A percentile compares a stretch with the other conserved stretches of the same genome.
Evolutionary conservation across 345 rosid species (phyloP).

Genomic region (Populus davidiana): DNA sequence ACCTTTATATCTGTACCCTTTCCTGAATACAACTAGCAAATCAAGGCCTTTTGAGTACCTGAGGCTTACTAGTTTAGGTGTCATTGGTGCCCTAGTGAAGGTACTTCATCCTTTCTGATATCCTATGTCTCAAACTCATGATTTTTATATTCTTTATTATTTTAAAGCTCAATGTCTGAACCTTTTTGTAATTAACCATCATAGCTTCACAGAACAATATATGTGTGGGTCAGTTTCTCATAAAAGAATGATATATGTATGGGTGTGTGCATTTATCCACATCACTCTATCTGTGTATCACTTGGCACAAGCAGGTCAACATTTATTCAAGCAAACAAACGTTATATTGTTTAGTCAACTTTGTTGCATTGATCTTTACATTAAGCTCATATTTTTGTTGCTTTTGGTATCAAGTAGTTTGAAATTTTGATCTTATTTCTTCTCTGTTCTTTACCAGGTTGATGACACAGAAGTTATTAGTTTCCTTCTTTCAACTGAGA

Average conservation of each 20-base stretch:
- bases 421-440: not conserved
- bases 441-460: slow-evolving; percentile 46
- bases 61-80: slow-evolving; percentile 97
- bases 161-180: not conserved
- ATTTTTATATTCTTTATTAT: not conserved
- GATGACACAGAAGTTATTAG: slow-evolving; percentile 97
- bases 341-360: not conserved
- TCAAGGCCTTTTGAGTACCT: slow-evolving; percentile 93
- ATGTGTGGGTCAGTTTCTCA: not conserved
- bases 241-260: not conserved
- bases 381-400: not conserved
- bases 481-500: slow-evolving; percentile 94
- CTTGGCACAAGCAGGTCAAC: not conserved
- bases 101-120: slow-evolving; percentile 37
- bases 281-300: not conserved
- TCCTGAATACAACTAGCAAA: slow-evolving; percentile 93
- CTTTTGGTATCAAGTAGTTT: not conserved
- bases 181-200: not conserved
- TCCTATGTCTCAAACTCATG: not conserved
- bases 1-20: slow-evolving; percentile 86
- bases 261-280: not conserved
- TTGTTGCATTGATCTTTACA: not conserved
- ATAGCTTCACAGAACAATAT: not conserved
- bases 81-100: slow-evolving; percentile 98
- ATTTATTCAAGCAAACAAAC: not conserved